Conservation (phyloP, 1,139 yeast genomes). For the Geotrichum phurueaensis region DNA sequence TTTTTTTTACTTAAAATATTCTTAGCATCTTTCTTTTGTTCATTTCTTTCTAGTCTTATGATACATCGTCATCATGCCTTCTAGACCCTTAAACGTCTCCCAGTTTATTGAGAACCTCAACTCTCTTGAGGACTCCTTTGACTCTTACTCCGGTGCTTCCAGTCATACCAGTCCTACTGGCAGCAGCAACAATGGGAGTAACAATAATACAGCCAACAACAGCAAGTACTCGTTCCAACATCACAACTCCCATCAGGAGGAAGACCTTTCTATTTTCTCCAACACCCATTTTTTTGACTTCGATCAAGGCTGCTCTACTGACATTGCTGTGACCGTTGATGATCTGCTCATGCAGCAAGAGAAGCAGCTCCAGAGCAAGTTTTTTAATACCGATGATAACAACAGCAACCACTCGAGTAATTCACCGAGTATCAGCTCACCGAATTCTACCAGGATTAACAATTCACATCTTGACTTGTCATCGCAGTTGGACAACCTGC, state of each 20-base stretch:
- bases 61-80: not conserved
- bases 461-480: not conserved
- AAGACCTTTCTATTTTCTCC: constrained; percentile 38
- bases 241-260: constrained; percentile 23
- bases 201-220: not conserved
- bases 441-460: not conserved
- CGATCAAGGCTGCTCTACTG: constrained; percentile 40
- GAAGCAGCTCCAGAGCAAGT: constrained; percentile 29
- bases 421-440: not conserved
- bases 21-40: not conserved
- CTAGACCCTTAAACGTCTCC: constrained; percentile 24
- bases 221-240: not conserved
- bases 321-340: constrained; percentile 38
- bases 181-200: not conserved
- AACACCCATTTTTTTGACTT: constrained; percentile 42
- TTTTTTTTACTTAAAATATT: not conserved
- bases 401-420: not conserved
- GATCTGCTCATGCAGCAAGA: constrained; percentile 39
- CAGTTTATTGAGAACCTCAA: constrained; percentile 34
- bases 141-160: not conserved
- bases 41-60: not conserved
- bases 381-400: no score
- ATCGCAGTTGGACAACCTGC: constrained; percentile 7
- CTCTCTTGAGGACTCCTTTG: constrained; percentile 29
- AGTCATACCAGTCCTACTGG: not conserved